phyloP scores from a whole-genome alignment of 306 rosid species.

The Trifolium pratense region DNA sequence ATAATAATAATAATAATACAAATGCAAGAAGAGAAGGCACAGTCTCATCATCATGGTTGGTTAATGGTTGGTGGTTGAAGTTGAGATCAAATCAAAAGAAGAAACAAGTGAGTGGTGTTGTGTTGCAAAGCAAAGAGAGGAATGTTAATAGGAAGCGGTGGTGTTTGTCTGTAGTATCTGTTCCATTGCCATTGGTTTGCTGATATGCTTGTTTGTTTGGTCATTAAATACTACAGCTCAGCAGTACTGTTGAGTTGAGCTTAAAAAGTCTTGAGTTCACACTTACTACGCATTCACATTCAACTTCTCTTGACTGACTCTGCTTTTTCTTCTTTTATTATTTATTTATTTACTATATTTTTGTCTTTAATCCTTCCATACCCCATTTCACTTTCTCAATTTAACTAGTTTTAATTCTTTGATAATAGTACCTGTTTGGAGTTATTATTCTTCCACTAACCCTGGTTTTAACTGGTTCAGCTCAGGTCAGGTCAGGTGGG shows the following conservation, averaged over 20 bases:
- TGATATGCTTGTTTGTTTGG: neutral
- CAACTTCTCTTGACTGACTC: neutral
- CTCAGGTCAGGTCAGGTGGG: neutral
- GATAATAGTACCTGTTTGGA: neutral
- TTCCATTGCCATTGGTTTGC: no score
- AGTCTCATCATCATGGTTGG: neutral
- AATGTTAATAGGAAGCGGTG: neutral
- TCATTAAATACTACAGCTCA: neutral
- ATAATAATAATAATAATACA: no score
- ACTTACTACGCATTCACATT: neutral
- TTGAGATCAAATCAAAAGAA: neutral
- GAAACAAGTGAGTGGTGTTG: no score
- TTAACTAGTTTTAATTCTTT: no score
- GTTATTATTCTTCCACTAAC: neutral
- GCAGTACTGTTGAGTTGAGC: no score
- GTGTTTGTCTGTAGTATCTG: neutral
- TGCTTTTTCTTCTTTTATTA: neutral
- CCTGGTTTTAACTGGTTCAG: neutral
- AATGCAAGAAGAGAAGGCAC: neutral
- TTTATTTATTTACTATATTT: no score
- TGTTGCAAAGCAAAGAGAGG: no score
- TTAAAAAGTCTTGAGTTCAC: neutral
- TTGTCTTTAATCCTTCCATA: no score
- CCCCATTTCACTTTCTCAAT: no score
- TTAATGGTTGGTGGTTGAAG: no score